Base-by-base conservation (phyloP, 129 eudicot species). In the Solidago caesia region DNA sequence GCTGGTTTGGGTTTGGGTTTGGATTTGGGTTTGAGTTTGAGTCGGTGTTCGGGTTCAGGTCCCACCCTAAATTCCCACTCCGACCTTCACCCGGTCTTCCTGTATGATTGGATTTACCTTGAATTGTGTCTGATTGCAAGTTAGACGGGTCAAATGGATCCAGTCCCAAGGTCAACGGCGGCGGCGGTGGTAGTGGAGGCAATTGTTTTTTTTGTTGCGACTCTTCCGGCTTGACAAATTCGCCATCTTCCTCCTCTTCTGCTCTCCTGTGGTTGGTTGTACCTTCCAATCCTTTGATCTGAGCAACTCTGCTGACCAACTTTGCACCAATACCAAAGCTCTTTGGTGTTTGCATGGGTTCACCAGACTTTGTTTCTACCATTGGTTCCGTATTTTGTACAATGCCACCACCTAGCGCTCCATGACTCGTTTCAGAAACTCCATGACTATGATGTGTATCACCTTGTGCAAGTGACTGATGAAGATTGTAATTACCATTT, bases 11-110 rank as follows among this genome's bases (percentile, higher is more conserved):
- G 58, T 64, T 71, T 15, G 33, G 73, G 26, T 33, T 33, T 33
- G 39, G 39, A 3, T 33, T 33, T 33, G 3, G 3, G 39, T 2
- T 33, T 33, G 39, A 33, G 39, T 33, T 33, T 33, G 39, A 3
- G 3, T 33, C 39, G 39, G 39, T 33, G 39, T 43, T 55, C 46
- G 8, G 77, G 70, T n/a, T 46, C 25, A 14, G 72, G 48, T 78
- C 87, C 81, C 82, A 80, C 16, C 70, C 86, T 44, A 80, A 41
- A 57, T 51, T 64, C 65, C 84, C 87, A 44, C 71, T 74, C 47
- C 80, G 74, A 67, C 79, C 87, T 58, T 80, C 85, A 70, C 67
- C 60, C 15, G 81, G 77, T 33, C 85, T 88, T 47, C 85, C 89
- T 68, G 68, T n/a, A 57, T 81, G 88, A 21, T 76, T 67, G 7